A percentile compares a stretch with the other conserved stretches of the same genome.
These are phyloP conservation scores for Pelargonium citronellum DNA, from an alignment of 441 rosid genomes.

Conservation along the genomic window DNA sequence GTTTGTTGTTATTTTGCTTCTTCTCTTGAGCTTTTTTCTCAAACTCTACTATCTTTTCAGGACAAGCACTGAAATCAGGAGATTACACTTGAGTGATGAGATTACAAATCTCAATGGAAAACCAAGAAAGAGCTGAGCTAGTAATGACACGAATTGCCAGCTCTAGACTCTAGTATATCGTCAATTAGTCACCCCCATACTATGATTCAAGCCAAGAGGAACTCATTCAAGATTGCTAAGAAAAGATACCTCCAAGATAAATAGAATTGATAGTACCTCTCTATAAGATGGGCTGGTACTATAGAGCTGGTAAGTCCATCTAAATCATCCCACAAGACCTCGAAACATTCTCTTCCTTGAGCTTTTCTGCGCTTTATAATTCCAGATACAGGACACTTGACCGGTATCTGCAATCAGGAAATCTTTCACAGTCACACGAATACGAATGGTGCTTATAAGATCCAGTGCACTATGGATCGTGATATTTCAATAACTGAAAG, in stretches of 20 bases:
- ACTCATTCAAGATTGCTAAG: too few relatives aligned
- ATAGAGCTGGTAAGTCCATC: slow-evolving; percentile 56
- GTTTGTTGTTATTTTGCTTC: slow-evolving; percentile 34
- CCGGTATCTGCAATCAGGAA: slow-evolving; percentile 46
- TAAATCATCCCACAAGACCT: slow-evolving; percentile 62
- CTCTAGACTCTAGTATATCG: too few relatives aligned
- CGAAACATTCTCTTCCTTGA: slow-evolving; percentile 66
- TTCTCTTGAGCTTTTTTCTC: slow-evolving; percentile 51
- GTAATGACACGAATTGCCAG: neutral
- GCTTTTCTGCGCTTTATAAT: slow-evolving; percentile 60
- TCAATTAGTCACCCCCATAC: too few relatives aligned
- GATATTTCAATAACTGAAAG: neutral
- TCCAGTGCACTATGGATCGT: neutral
- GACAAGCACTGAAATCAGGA: slow-evolving; percentile 56
- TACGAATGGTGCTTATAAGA: neutral
- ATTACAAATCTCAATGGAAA: neutral
- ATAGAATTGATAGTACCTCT: slow-evolving; percentile 41
- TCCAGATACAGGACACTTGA: slow-evolving; percentile 62
- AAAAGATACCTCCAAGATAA: too few relatives aligned
- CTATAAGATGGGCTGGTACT: slow-evolving; percentile 71
- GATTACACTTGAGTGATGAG: neutral
- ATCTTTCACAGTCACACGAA: slow-evolving; percentile 2
- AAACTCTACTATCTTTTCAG: slow-evolving; percentile 67
- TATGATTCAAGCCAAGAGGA: too few relatives aligned
- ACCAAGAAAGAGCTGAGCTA: neutral